Conservation (phyloP, 768 basidiomycete species). For the Lactifluus pinguis region DNA sequence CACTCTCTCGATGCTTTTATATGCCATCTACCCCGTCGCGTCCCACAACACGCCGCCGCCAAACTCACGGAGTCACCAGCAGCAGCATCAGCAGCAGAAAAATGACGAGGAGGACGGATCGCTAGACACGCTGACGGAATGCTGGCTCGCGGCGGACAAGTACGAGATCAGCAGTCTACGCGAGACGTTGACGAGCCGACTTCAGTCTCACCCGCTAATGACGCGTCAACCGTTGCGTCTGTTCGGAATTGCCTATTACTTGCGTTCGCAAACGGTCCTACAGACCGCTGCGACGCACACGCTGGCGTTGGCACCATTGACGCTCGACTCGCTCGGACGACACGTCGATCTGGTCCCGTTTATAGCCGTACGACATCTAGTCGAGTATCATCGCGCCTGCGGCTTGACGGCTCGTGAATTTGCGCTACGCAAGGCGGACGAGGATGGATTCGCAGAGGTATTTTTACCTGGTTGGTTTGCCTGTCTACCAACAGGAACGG, state of each 20-base stretch:
- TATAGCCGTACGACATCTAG: slow-evolving; percentile 1
- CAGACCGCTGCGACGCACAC: background rate
- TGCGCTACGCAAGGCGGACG: background rate
- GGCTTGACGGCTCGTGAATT: background rate
- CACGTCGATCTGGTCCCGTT: slow-evolving; percentile 6
- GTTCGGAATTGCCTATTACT: background rate
- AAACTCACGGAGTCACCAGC: background rate
- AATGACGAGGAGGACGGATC: background rate
- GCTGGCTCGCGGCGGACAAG: background rate
- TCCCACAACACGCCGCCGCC: background rate
- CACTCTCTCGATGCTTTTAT: background rate
- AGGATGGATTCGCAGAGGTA: slow-evolving; percentile 3
- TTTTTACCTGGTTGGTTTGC: background rate
- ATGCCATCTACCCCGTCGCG: background rate
- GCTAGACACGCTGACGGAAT: background rate
- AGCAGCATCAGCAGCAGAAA: no score
- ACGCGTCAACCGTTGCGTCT: background rate
- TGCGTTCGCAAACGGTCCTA: background rate
- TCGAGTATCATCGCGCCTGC: slow-evolving; percentile 3
- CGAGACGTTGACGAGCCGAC: background rate
- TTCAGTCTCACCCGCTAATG: slow-evolving; percentile 1
- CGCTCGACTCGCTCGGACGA: slow-evolving; percentile 1
- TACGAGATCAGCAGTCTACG: slow-evolving; percentile 1
- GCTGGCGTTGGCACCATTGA: background rate
- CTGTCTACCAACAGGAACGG: background rate